Base-by-base conservation (phyloP, 768 basidiomycete genomes). In the Mycena rosella region DNA sequence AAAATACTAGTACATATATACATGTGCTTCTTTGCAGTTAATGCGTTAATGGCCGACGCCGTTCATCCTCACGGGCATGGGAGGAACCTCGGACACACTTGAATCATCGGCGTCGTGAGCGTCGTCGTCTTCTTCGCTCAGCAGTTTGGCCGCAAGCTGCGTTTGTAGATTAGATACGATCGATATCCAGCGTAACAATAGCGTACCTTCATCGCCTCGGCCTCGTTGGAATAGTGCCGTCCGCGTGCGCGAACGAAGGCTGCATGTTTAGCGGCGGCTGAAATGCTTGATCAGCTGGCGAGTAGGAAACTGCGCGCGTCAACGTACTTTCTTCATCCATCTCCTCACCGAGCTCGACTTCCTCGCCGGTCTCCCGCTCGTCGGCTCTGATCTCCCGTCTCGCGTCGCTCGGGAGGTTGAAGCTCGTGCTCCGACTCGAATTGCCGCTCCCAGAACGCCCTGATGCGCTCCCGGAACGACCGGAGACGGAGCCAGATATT, bases 201-300 rank as follows among this genome's bases (percentile, higher is more conserved):
- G 53, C 78, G 51, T 78, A 91, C 94, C 89, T 95, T 95, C 95
- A 96, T 95, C 20, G 94, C 95, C 76, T 95, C 92, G 1, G 93
- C 95, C 76, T 96, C 95, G 56, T 96, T 95, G 7, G 94, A 95
- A 73, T 96, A 96, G 74, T 96, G 95, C 61, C 92, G 84, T 60
- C 91, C 92, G 26, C 94, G 86, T 26, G 93, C 94, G 70, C 88
- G 87, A 34, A 95, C 84, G 73, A 96, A 96, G 26, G 84, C 94
- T 17, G 90, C 92, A 73, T 93, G 94, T 79, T 94, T 95, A 40
- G 87, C 90, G 52, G 89, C 90, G 65, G 94, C 94, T 96, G 67
- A 17, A 57, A 55, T 45, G 17, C 38, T n/a, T 9, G 45, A 53
- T 34, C 26, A 42, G 32, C 58, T 49, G n/a, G 27, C 42, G 42